Percentiles rank a stretch among this genome's conserved stretches.
Conservation (phyloP, 257 asterid genomes). For the Solanum infundibuliforme region DNA sequence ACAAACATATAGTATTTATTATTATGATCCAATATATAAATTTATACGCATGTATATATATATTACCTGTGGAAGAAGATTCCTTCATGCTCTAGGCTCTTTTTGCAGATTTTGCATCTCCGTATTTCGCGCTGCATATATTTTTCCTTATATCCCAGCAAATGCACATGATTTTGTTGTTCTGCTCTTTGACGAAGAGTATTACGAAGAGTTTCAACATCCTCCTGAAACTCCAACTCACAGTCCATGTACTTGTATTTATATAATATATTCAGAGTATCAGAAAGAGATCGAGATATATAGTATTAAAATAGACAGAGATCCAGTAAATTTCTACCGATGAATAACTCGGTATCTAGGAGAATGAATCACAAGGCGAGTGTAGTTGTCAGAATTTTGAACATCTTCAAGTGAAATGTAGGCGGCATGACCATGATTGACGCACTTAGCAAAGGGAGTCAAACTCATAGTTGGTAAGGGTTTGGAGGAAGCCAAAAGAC, state of each 20-base stretch:
- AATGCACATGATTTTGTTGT: background rate
- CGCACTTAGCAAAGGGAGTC: slow-evolving; percentile 8
- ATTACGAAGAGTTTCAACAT: background rate
- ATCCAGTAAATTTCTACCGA: background rate
- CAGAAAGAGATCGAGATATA: background rate
- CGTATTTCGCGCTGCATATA: background rate
- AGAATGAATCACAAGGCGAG: background rate
- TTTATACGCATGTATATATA: background rate
- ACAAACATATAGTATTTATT: background rate
- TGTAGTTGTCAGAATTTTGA: slow-evolving; percentile 8
- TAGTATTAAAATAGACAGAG: background rate
- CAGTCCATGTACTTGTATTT: background rate
- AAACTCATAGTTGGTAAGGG: background rate
- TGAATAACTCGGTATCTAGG: slow-evolving; percentile 9
- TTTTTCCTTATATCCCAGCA: background rate
- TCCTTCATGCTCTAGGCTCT: background rate
- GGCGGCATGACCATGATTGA: slow-evolving; percentile 15
- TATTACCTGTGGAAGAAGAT: background rate
- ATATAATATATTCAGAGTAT: background rate
- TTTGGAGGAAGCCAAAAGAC: background rate
- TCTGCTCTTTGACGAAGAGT: background rate
- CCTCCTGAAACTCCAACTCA: background rate
- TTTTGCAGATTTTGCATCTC: background rate
- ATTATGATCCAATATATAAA: background rate
- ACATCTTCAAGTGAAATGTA: slow-evolving; percentile 11